These are phyloP conservation scores for Rhodotorula glutinis DNA, from an alignment of 1,284 basidiomycete genomes.

Conservation along the genomic window DNA sequence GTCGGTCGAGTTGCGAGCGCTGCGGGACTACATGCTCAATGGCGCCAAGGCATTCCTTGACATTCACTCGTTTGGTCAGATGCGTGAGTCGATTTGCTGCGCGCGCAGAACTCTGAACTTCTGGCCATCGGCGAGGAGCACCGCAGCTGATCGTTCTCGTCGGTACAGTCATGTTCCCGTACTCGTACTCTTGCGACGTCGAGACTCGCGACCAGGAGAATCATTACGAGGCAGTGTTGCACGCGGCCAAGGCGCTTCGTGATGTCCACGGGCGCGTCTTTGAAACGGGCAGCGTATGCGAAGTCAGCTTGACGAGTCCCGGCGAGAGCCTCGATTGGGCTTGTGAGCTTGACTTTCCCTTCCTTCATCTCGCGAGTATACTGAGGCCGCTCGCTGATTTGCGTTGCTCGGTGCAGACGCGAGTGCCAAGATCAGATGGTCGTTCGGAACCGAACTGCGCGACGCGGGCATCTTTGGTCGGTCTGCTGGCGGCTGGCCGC, in stretches of 20 bases:
- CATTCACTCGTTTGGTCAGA: constrained; percentile 77
- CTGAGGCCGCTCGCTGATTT: no score
- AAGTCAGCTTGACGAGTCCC: constrained; percentile 53
- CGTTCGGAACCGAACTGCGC: constrained; percentile 71
- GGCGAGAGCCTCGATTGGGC: constrained; percentile 76
- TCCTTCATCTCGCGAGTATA: no score
- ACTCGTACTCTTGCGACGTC: constrained; percentile 66
- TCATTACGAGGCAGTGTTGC: constrained; percentile 70
- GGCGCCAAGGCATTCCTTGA: constrained; percentile 65
- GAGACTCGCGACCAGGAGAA: constrained; percentile 74
- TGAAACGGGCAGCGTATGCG: constrained; percentile 56
- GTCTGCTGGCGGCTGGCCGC: no score
- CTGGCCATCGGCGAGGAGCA: no score
- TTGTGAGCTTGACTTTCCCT: no score
- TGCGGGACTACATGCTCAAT: constrained; percentile 67
- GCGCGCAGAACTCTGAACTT: no score
- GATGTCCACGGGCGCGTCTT: constrained; percentile 45
- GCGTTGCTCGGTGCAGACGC: constrained; percentile 30
- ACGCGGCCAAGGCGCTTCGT: constrained; percentile 63
- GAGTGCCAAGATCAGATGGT: constrained; percentile 59
- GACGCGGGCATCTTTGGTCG: constrained; percentile 74
- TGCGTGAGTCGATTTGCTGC: constrained; percentile 56
- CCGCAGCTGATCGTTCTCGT: neutral
- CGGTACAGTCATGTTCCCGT: constrained; percentile 60
- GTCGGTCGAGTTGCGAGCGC: constrained; percentile 67